Evolutionary conservation across 2,329 filamentous ascomycete species (phyloP), one percentile per base, ranked within the genome.

Genomic region (Diaporthe australafricana): DNA sequence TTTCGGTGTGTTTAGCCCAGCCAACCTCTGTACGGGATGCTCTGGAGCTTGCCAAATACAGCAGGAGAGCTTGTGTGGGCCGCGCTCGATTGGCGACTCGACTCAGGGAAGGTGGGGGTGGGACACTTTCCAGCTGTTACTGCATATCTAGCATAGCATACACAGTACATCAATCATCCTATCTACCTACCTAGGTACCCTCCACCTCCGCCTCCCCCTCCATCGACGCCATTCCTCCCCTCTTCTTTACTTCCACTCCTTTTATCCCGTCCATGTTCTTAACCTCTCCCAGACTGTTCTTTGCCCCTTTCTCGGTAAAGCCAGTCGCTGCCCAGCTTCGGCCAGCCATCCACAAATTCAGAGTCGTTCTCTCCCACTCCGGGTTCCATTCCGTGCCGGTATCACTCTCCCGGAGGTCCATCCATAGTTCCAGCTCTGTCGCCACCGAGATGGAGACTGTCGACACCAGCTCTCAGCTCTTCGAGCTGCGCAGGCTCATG

Each of bases 401-500:
- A 22, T 67, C 32, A 16, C 45, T 20, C n/a, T 50, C 27, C 55
- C 60, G 45, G 57, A 67, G 55, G 35, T 50, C 38, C n/a, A 42
- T 30, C 35, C 67, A 70, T 38, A 60, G 27, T 50, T 65, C 60
- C n/a, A 70, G 50, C 47, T 65, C 42, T 38, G 14, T 67, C 30
- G 40, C 40, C n/a, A 42, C 47, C 30, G 72, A 70, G 42, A 97
- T 96, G 93, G 93, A 90, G 79, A 90, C 88, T 68, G 91, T 97
- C 76, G 87, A 96, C 83, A 98, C 95, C 45, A 90, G 91, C 70
- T 87, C 90, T 74, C 93, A 94, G 78, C 89, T 99, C 75, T 84
- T 90, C 75, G 88, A 90, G 83, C 88, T 99, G 78, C 90, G 96
- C 80, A 87, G 91, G 81, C 86, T 98, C 80, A 99, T 99, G 96